Evolutionary conservation across 2,329 filamentous ascomycete species (phyloP).

Genomic region (Colletotrichum tropicale): DNA sequence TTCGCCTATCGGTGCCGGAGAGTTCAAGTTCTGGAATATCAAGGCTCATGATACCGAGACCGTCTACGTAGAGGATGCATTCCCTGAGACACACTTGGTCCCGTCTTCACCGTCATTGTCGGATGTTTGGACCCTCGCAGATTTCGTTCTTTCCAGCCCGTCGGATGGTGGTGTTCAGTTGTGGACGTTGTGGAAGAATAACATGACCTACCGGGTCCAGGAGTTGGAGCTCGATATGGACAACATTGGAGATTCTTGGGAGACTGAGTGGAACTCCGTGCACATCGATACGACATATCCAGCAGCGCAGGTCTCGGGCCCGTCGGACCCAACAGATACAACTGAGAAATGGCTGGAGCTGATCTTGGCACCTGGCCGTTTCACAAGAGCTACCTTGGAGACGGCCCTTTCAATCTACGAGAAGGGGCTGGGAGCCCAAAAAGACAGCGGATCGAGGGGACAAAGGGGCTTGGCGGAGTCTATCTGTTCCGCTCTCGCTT

Average conservation of each 20-base stretch:
- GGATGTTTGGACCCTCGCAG: conserved; percentile 80
- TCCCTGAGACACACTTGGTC: conserved; percentile 65
- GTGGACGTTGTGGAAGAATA: conserved; percentile 87
- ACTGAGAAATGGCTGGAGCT: conserved; percentile 87
- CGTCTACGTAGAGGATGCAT: conserved; percentile 73
- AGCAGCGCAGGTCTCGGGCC: conserved; percentile 60
- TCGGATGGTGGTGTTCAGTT: conserved; percentile 62
- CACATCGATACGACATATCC: conserved; percentile 62
- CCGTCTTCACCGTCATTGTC: conserved; percentile 74
- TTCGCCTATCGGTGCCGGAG: conserved; percentile 83
- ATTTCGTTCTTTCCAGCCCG: conserved; percentile 69
- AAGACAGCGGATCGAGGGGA: conserved; percentile 45
- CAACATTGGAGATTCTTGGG: conserved; percentile 66
- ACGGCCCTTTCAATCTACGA: conserved; percentile 84
- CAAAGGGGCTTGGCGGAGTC: conserved; percentile 72
- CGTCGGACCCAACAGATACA: conserved; percentile 70
- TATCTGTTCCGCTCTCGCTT: conserved; percentile 73
- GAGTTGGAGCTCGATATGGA: conserved; percentile 75
- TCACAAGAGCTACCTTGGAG: conserved; percentile 79
- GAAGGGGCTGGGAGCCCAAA: conserved; percentile 57
- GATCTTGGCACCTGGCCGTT: conserved; percentile 83
- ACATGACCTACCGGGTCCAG: conserved; percentile 77
- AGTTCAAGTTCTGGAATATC: conserved; percentile 93
- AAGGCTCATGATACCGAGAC: conserved; percentile 68
- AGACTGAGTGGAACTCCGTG: conserved; percentile 72